These are phyloP conservation scores for Aquilaria yunnanensis DNA, from an alignment of 345 rosid species.

Conservation along the genomic window DNA sequence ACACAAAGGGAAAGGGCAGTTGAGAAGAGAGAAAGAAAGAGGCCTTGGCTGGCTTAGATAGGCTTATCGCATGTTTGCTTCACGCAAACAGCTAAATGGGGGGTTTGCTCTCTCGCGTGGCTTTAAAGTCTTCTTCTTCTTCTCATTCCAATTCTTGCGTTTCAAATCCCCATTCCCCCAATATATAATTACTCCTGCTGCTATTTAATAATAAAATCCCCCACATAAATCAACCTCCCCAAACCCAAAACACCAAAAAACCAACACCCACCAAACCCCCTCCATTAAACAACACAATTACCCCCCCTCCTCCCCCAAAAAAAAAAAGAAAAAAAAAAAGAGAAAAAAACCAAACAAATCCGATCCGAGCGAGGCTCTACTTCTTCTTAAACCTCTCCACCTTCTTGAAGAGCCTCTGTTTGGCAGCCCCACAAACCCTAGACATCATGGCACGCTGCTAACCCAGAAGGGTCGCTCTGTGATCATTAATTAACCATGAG, in stretches of 20 bases:
- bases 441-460: conserved; percentile 1
- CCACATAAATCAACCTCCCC: background rate
- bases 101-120: conserved; percentile 85
- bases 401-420: background rate
- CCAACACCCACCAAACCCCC: conserved; percentile 21
- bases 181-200: too few species aligned
- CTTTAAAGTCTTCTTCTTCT: conserved; percentile 69
- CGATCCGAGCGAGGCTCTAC: background rate
- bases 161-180: conserved; percentile 19
- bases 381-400: background rate
- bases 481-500: conserved; percentile 34
- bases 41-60: conserved; percentile 5
- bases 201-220: conserved; percentile 13
- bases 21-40: conserved; percentile 18
- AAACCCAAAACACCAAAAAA: conserved; percentile 1
- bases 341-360: too few species aligned
- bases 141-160: conserved; percentile 17
- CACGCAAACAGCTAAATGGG: conserved; percentile 94
- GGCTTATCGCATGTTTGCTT: conserved; percentile 94
- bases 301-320: conserved; percentile 4
- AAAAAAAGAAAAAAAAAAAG: too few species aligned
- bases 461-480: background rate
- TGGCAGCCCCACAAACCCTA: conserved; percentile 18
- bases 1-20: conserved; percentile 24
- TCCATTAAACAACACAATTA: conserved; percentile 28